These are phyloP conservation scores for Diplogelasinospora grovesii DNA, from an alignment of 495 filamentous ascomycete genomes.

Conservation along the genomic window DNA sequence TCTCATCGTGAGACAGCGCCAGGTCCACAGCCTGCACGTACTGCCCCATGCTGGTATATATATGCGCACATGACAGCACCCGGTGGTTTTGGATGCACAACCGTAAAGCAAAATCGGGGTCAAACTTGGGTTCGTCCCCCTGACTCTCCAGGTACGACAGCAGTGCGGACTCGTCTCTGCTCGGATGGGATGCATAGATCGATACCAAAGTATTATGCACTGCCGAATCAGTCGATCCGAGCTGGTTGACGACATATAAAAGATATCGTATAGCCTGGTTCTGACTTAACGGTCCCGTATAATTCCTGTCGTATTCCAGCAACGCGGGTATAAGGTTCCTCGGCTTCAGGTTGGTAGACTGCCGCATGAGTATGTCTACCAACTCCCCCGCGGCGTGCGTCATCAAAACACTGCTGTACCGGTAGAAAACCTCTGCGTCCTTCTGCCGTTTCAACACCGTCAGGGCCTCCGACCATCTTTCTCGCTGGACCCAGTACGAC, in stretches of 20 bases:
- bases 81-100: constrained; percentile 91
- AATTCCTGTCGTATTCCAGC: constrained; percentile 82
- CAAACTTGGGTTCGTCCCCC: constrained; percentile 63
- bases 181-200: constrained; percentile 84
- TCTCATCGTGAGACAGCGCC: constrained; percentile 77
- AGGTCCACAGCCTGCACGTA: constrained; percentile 89
- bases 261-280: constrained; percentile 96
- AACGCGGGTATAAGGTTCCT: constrained; percentile 86
- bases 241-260: constrained; percentile 84
- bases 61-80: constrained; percentile 88
- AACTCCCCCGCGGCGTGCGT: constrained; percentile 74
- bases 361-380: constrained; percentile 90
- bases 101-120: constrained; percentile 94
- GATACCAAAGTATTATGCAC: constrained; percentile 96
- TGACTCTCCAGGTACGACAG: constrained; percentile 81
- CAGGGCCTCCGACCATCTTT: constrained; percentile 86
- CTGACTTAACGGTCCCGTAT: constrained; percentile 53
- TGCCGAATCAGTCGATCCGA: constrained; percentile 75
- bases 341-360: constrained; percentile 78
- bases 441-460: constrained; percentile 86
- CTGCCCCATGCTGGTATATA: constrained; percentile 91
- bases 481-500: constrained; percentile 94
- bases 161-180: constrained; percentile 73
- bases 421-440: constrained; percentile 88
- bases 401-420: constrained; percentile 94